Conservation (phyloP, 805 yeast species). For the Saturnispora quitensis region DNA sequence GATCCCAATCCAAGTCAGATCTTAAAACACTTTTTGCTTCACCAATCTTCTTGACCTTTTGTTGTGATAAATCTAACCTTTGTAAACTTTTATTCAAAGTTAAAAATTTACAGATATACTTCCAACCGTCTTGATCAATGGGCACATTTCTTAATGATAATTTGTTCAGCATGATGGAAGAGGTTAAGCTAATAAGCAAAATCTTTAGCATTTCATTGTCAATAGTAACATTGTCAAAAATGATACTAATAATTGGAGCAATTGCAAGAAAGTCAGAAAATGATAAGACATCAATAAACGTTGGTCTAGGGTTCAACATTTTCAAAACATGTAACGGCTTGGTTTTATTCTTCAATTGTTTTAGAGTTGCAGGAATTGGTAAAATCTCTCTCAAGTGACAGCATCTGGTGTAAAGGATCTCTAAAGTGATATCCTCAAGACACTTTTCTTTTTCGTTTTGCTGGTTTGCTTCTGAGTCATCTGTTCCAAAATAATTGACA, state of each 20-base stretch:
- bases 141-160: conserved; percentile 48
- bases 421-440: conserved; percentile 31
- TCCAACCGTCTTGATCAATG: conserved; percentile 45
- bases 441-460: conserved; percentile 21
- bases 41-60: conserved; percentile 33
- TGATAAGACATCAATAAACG: conserved; percentile 47
- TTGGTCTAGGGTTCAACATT: conserved; percentile 49
- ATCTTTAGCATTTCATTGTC: conserved; percentile 45
- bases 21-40: conserved; percentile 33
- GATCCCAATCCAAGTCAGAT: conserved; percentile 44
- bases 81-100: conserved; percentile 34
- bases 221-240: conserved; percentile 49
- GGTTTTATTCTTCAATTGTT: conserved; percentile 42
- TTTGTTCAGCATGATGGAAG: conserved; percentile 39
- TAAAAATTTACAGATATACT: conserved; percentile 39
- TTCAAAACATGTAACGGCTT: conserved; percentile 46
- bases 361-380: conserved; percentile 43
- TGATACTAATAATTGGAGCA: conserved; percentile 45
- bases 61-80: conserved; percentile 50
- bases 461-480: conserved; percentile 3
- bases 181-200: conserved; percentile 36
- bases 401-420: conserved; percentile 40
- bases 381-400: conserved; percentile 41
- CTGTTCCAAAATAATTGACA: conserved; percentile 26
- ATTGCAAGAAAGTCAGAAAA: conserved; percentile 50